Percentiles rank a stretch among this genome's conserved stretches.
phyloP scores from a whole-genome alignment of 441 rosid genomes.

The Iberis amara region DNA sequence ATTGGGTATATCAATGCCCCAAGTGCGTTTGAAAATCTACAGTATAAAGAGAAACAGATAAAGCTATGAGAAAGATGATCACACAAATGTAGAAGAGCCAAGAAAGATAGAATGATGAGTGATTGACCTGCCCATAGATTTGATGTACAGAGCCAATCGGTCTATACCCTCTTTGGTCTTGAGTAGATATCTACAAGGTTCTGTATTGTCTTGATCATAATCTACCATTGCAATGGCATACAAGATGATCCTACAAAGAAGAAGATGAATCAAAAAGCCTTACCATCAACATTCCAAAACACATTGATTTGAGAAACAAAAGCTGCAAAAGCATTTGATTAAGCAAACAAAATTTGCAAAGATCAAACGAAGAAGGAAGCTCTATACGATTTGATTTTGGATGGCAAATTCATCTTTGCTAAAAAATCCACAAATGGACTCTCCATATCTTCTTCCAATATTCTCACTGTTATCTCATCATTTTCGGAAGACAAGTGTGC shows the following conservation, averaged over 20 bases:
- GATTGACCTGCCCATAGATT: slow-evolving; percentile 82
- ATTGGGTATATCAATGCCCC: slow-evolving; percentile 82
- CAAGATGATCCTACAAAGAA: slow-evolving; percentile 52
- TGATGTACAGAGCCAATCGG: slow-evolving; percentile 62
- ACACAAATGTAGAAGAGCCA: too few species aligned
- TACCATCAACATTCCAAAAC: neutral
- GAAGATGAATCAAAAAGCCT: neutral
- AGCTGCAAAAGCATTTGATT: slow-evolving; percentile 1
- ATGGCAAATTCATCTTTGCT: slow-evolving; percentile 62
- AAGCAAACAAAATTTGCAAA: neutral
- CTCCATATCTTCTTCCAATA: slow-evolving; percentile 68
- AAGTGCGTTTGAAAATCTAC: slow-evolving; percentile 65
- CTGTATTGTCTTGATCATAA: slow-evolving; percentile 60
- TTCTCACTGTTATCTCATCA: slow-evolving; percentile 25
- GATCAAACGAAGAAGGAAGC: too few species aligned
- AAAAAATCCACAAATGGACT: slow-evolving; percentile 64
- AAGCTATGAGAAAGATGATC: neutral
- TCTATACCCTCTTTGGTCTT: slow-evolving; percentile 74
- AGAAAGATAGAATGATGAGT: too few species aligned
- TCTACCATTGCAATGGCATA: slow-evolving; percentile 81
- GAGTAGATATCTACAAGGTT: slow-evolving; percentile 38
- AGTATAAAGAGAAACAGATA: neutral
- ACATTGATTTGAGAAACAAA: neutral
- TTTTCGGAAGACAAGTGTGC: slow-evolving; percentile 39
- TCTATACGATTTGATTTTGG: slow-evolving; percentile 72